Conservation (phyloP, 75 land plant species). For the Picea glauca region DNA sequence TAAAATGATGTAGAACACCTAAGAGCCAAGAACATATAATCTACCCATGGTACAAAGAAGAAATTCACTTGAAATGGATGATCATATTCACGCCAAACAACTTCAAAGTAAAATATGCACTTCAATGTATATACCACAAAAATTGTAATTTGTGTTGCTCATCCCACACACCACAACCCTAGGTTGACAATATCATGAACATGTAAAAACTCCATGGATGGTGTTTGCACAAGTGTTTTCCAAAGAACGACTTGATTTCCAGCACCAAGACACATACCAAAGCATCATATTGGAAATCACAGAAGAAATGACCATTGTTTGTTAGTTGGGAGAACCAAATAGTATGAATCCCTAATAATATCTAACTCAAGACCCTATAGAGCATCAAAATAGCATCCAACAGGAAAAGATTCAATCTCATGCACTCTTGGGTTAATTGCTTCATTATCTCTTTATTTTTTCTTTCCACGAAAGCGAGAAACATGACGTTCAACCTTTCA, state of each 20-base stretch:
- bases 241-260: conserved; percentile 80
- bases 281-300: conserved; percentile 18
- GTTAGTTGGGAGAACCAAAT: conserved; percentile 54
- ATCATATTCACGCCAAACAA: too few species aligned
- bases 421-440: background rate
- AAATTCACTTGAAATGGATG: too few species aligned
- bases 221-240: conserved; percentile 56
- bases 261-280: conserved; percentile 72
- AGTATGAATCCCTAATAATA: conserved; percentile 64
- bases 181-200: conserved; percentile 37
- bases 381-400: too few species aligned
- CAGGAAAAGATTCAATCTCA: conserved; percentile 34
- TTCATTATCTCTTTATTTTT: background rate
- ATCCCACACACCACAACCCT: background rate
- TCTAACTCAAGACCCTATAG: conserved; percentile 40
- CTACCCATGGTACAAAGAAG: conserved; percentile 28
- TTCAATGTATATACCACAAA: too few species aligned
- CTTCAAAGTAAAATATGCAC: too few species aligned
- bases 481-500: conserved; percentile 57
- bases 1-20: conserved; percentile 14
- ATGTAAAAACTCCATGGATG: conserved; percentile 51
- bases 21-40: conserved; percentile 51
- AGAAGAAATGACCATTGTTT: conserved; percentile 66
- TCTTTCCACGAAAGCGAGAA: conserved; percentile 36
- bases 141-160: too few species aligned